Conservation (phyloP, 768 basidiomycete genomes). For the Trametes maxima region DNA sequence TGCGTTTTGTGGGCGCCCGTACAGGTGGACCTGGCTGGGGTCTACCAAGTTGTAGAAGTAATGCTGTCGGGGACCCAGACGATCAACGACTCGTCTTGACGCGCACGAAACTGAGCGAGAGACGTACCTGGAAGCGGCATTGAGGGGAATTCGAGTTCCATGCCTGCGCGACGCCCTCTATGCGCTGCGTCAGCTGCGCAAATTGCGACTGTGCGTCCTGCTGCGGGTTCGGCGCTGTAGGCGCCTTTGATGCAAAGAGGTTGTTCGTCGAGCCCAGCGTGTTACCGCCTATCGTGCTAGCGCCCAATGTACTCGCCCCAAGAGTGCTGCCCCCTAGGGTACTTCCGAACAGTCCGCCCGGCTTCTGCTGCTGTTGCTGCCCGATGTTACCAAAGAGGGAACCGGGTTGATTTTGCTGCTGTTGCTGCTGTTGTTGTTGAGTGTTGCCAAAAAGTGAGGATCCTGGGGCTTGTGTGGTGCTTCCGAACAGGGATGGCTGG, state of each 20-base stretch:
- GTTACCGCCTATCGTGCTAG: slow-evolving; percentile 21
- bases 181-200: slow-evolving; percentile 52
- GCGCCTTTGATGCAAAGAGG: slow-evolving; percentile 42
- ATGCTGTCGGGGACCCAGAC: slow-evolving; percentile 46
- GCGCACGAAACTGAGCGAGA: neutral
- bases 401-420: slow-evolving; percentile 20
- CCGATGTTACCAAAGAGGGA: slow-evolving; percentile 19
- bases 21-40: slow-evolving; percentile 62
- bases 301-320: slow-evolving; percentile 14
- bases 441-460: slow-evolving; percentile 17
- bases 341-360: slow-evolving; percentile 15
- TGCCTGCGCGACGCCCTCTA: slow-evolving; percentile 64
- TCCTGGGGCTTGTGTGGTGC: slow-evolving; percentile 5
- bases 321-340: slow-evolving; percentile 20
- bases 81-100: slow-evolving; percentile 2
- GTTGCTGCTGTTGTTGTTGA: slow-evolving; percentile 21
- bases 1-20: slow-evolving; percentile 72
- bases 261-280: slow-evolving; percentile 29
- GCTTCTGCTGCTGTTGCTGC: slow-evolving; percentile 22
- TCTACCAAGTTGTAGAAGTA: slow-evolving; percentile 86
- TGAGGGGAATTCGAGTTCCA: slow-evolving; percentile 71
- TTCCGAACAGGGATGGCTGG: slow-evolving; percentile 15
- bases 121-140: slow-evolving; percentile 78
- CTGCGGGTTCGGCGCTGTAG: slow-evolving; percentile 46
- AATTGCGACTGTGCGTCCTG: slow-evolving; percentile 67